Evolutionary conservation across 192 early-diverging fungal genomes (phyloP).

Genomic region (Coemansia reversa): DNA sequence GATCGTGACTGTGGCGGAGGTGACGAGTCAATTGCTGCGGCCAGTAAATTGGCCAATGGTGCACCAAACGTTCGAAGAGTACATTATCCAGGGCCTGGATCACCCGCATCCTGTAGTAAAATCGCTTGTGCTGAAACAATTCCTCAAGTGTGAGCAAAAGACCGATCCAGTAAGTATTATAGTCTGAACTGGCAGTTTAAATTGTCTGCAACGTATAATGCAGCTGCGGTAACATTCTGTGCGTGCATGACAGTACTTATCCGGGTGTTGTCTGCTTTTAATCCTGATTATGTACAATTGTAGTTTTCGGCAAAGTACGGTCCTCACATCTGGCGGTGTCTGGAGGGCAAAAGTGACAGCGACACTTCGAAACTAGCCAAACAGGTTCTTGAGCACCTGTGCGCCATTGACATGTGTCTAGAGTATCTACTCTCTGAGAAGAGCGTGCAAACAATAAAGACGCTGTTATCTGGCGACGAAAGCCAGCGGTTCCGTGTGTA

Average conservation of each 20-base stretch:
- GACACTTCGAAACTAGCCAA: constrained; percentile 35
- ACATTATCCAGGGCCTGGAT: constrained; percentile 49
- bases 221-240: not conserved
- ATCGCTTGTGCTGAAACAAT: constrained; percentile 44
- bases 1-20: constrained; percentile 37
- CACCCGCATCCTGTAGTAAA: constrained; percentile 49
- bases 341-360: constrained; percentile 36
- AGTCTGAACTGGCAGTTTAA: not conserved
- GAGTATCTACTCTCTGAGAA: constrained; percentile 37
- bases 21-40: constrained; percentile 39
- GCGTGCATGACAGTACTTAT: not conserved
- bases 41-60: constrained; percentile 50
- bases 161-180: constrained; percentile 37
- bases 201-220: not conserved
- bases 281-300: constrained; percentile 2
- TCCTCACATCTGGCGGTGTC: constrained; percentile 44
- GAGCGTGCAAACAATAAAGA: constrained; percentile 16
- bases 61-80: constrained; percentile 52
- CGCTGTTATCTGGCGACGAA: constrained; percentile 28
- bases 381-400: constrained; percentile 31
- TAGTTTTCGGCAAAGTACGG: constrained; percentile 48
- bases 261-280: not conserved
- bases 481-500: constrained; percentile 50
- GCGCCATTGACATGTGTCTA: constrained; percentile 18
- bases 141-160: constrained; percentile 40